Conservation (phyloP, 768 basidiomycete species). For the Panus rudis region DNA sequence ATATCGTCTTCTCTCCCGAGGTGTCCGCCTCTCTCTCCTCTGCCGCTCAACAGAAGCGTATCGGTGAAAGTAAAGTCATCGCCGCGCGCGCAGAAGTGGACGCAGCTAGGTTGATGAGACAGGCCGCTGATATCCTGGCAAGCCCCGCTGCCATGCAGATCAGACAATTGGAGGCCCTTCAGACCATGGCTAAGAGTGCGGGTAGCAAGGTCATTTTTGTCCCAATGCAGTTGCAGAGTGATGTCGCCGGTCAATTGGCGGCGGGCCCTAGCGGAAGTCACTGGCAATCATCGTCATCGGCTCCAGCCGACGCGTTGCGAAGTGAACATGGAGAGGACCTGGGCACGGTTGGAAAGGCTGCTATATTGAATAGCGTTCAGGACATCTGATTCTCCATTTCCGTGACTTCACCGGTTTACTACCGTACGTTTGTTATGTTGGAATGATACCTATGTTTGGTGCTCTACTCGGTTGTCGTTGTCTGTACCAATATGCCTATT, state of each 20-base stretch:
- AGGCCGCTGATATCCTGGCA: constrained; percentile 92
- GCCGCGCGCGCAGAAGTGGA: constrained; percentile 95
- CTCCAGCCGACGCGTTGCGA: constrained; percentile 10
- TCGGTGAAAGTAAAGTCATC: constrained; percentile 95
- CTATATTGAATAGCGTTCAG: constrained; percentile 45
- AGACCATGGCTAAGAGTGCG: constrained; percentile 90
- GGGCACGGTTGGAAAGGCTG: constrained; percentile 41
- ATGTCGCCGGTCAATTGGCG: constrained; percentile 47
- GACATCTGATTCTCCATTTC: constrained; percentile 14
- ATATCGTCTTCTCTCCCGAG: constrained; percentile 89
- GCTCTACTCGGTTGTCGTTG: too few relatives aligned
- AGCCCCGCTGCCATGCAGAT: constrained; percentile 98
- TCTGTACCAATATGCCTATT: too few relatives aligned
- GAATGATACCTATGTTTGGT: too few relatives aligned
- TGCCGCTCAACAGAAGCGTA: constrained; percentile 94
- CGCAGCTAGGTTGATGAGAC: constrained; percentile 90
- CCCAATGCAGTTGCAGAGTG: constrained; percentile 83
- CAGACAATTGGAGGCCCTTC: constrained; percentile 91
- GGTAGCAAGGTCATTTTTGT: constrained; percentile 91
- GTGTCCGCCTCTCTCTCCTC: constrained; percentile 87
- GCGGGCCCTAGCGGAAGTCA: constrained; percentile 15
- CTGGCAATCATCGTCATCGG: too few relatives aligned
- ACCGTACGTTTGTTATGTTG: too few relatives aligned
- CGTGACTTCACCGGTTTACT: too few relatives aligned
- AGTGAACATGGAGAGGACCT: constrained; percentile 35